phyloP scores from a whole-genome alignment of 2,329 filamentous ascomycete genomes.

The Verticillium zaregamsianum region DNA sequence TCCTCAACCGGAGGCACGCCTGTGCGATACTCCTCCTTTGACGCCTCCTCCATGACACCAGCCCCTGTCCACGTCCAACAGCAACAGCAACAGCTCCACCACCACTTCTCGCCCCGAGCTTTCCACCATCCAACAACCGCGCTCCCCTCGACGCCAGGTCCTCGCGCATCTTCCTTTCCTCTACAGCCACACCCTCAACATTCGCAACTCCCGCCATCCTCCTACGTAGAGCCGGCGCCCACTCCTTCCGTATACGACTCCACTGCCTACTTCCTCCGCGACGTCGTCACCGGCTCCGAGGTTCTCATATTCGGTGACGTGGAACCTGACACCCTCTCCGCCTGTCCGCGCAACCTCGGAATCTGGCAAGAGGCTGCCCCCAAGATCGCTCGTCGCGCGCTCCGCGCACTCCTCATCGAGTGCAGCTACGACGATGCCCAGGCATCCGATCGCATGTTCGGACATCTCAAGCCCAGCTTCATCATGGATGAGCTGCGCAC shows the following conservation, averaged over 20 bases:
- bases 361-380: slow-evolving; percentile 88
- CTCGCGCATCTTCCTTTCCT: not conserved
- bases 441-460: slow-evolving; percentile 74
- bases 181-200: not conserved
- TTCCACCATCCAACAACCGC: slow-evolving; percentile 1
- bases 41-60: slow-evolving; percentile 20
- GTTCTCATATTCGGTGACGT: slow-evolving; percentile 94
- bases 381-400: slow-evolving; percentile 68
- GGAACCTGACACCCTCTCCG: slow-evolving; percentile 82
- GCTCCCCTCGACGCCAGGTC: slow-evolving; percentile 4
- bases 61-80: slow-evolving; percentile 2
- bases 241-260: slow-evolving; percentile 65
- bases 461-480: slow-evolving; percentile 81
- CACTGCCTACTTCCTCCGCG: slow-evolving; percentile 89
- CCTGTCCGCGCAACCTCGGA: slow-evolving; percentile 72
- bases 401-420: slow-evolving; percentile 88
- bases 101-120: slow-evolving; percentile 12
- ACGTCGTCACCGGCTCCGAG: slow-evolving; percentile 65
- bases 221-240: not conserved
- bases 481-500: slow-evolving; percentile 72
- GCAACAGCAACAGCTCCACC: slow-evolving; percentile 14
- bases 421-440: slow-evolving; percentile 87
- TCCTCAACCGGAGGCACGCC: slow-evolving; percentile 10
- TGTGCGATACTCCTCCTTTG: slow-evolving; percentile 23
- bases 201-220: not conserved